Conservation (phyloP, 495 filamentous ascomycete species). For the Tuber magnatum region DNA sequence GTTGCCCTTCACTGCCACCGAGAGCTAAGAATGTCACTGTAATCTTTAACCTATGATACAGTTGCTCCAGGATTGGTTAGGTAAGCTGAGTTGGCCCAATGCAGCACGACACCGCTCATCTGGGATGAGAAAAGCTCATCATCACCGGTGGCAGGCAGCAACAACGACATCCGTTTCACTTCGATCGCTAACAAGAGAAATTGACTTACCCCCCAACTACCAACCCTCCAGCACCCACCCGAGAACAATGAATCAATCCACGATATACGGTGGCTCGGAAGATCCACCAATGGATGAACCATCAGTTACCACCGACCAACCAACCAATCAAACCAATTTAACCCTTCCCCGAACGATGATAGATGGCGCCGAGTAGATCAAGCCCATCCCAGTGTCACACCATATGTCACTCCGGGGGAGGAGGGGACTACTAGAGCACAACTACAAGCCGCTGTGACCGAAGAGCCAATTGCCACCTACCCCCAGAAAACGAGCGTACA, state of each 20-base stretch:
- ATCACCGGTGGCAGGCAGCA: not conserved
- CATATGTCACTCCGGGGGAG: not conserved
- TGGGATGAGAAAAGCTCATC: not conserved
- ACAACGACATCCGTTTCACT: not conserved
- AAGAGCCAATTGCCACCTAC: not conserved
- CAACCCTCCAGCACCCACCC: not conserved
- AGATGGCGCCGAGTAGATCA: not conserved
- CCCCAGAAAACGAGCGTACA: conserved; percentile 2
- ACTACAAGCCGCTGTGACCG: not conserved
- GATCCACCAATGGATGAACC: not conserved
- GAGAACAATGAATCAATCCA: not conserved
- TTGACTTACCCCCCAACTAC: not conserved
- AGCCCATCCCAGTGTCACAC: not conserved
- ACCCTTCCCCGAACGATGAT: not conserved
- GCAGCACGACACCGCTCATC: not conserved
- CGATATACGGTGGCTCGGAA: not conserved
- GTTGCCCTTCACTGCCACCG: not conserved
- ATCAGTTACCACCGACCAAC: not conserved
- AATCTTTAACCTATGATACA: not conserved
- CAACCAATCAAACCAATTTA: not conserved
- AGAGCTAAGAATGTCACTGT: not conserved
- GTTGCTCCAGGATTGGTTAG: not conserved
- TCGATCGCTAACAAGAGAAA: not conserved
- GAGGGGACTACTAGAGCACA: not conserved
- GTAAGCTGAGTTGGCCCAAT: not conserved